phyloP scores from a whole-genome alignment of 2,329 filamentous ascomycete genomes.

The Raffaelea ambrosiae region DNA sequence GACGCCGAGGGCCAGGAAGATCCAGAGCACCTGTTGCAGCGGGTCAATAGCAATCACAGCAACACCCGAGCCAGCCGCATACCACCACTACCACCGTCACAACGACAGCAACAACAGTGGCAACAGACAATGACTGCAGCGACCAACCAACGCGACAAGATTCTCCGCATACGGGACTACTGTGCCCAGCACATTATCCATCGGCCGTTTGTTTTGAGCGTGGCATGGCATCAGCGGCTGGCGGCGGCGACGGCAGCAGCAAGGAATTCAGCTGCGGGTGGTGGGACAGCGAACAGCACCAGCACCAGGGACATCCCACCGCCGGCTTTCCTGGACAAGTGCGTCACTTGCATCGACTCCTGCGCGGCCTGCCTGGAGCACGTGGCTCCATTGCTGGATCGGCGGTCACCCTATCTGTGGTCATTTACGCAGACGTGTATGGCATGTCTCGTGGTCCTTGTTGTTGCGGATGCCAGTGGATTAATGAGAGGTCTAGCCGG shows the following conservation, averaged over 20 bases:
- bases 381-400: constrained; percentile 25
- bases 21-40: no score
- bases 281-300: no score
- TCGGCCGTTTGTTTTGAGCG: constrained; percentile 43
- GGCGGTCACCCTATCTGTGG: constrained; percentile 27
- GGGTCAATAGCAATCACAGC: no score
- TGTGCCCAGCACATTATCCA: constrained; percentile 63
- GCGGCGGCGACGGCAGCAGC: constrained; percentile 3
- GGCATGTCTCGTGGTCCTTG: constrained; percentile 23
- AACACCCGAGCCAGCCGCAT: no score
- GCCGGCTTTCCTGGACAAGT: constrained; percentile 22
- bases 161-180: constrained; percentile 64
- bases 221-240: constrained; percentile 12
- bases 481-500: no score
- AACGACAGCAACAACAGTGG: no score
- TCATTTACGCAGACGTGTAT: constrained; percentile 24
- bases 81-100: no score
- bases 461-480: constrained; percentile 20
- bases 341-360: constrained; percentile 24
- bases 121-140: no score
- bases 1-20: background rate
- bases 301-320: background rate
- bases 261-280: no score
- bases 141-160: constrained; percentile 33
- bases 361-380: constrained; percentile 26